A percentile compares a stretch with the other conserved stretches of the same genome.
Conservation (phyloP, 805 yeast genomes). For the Yamadazyma nakazawae region DNA sequence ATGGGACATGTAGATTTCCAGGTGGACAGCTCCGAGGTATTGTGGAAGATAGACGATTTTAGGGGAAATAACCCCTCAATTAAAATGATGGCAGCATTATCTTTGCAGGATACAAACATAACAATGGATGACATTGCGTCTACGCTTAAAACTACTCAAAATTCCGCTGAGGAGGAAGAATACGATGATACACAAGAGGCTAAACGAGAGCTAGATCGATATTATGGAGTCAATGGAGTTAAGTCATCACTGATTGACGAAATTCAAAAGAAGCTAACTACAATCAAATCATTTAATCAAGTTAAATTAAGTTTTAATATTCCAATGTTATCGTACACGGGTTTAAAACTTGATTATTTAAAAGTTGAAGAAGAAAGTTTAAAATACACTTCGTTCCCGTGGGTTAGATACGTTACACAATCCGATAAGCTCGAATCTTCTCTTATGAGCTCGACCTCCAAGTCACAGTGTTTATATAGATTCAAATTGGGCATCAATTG, state of each 20-base stretch:
- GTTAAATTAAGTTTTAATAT: conserved; percentile 29
- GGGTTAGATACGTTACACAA: conserved; percentile 51
- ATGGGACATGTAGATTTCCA: conserved; percentile 69
- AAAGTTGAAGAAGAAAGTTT: conserved; percentile 62
- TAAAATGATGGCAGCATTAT: conserved; percentile 55
- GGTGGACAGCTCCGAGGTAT: conserved; percentile 62
- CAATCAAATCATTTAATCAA: conserved; percentile 18
- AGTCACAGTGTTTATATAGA: conserved; percentile 16
- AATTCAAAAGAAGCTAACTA: conserved; percentile 13
- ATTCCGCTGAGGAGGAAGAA: conserved; percentile 1
- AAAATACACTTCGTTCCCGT: conserved; percentile 68
- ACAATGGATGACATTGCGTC: not conserved
- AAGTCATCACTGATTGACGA: conserved; percentile 25
- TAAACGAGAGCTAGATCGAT: conserved; percentile 28
- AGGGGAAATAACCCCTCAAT: conserved; percentile 53
- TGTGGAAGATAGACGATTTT: conserved; percentile 70
- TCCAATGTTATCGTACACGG: conserved; percentile 58
- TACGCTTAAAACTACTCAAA: not conserved
- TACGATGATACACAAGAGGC: conserved; percentile 25
- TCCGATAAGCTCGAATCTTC: not conserved
- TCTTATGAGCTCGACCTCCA: not conserved
- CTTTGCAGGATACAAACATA: conserved; percentile 14
- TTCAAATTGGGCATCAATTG: conserved; percentile 22
- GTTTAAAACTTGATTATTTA: conserved; percentile 61
- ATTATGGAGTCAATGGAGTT: conserved; percentile 36